phyloP scores from a whole-genome alignment of 768 basidiomycete species.

The Serendipita sp. region DNA sequence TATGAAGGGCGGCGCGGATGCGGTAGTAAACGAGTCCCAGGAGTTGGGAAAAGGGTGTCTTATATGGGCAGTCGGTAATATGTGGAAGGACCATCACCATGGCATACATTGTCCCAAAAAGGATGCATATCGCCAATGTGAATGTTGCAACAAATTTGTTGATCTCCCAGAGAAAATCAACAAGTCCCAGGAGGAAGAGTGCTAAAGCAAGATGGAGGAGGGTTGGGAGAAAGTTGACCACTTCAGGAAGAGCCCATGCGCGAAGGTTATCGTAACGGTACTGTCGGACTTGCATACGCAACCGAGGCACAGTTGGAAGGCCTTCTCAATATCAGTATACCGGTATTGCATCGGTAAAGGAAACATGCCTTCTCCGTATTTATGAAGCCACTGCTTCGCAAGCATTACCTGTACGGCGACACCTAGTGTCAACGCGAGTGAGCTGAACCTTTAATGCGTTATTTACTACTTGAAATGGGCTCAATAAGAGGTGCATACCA shows the following conservation, averaged over 20 bases:
- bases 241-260: constrained; percentile 24
- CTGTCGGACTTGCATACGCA: constrained; percentile 26
- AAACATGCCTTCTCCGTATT: not conserved
- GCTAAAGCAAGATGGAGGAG: constrained; percentile 35
- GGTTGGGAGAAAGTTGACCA: constrained; percentile 29
- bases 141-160: constrained; percentile 21
- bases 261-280: constrained; percentile 27
- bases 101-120: not conserved
- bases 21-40: not conserved
- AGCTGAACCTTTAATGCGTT: not conserved
- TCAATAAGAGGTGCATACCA: not conserved
- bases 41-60: constrained; percentile 1
- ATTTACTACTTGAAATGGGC: too few species aligned
- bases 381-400: constrained; percentile 4
- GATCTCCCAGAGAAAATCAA: constrained; percentile 27
- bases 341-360: not conserved
- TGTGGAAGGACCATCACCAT: not conserved
- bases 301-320: not conserved
- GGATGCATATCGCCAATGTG: not conserved
- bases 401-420: constrained; percentile 5
- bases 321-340: not conserved
- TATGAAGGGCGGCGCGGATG: not conserved
- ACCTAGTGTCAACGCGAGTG: not conserved
- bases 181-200: constrained; percentile 35
- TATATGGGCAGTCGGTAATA: constrained; percentile 5